Conservation (phyloP, 495 filamentous ascomycete genomes). For the Chaetomium fimeti region DNA sequence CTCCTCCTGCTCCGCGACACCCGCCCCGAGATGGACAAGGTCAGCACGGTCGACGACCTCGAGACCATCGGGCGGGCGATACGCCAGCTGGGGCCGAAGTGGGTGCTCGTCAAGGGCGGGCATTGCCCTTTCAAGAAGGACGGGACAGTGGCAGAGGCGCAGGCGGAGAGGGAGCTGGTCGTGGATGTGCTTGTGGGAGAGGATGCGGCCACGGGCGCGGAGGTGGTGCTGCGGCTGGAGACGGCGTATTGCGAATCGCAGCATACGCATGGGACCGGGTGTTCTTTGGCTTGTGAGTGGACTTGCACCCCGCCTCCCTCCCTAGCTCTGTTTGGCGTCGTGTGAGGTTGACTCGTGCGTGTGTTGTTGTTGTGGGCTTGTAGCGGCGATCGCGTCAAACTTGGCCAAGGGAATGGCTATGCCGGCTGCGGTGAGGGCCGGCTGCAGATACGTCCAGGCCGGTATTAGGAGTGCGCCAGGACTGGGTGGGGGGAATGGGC, state of each 20-base stretch:
- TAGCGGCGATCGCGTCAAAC: conserved; percentile 85
- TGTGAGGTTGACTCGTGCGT: background rate
- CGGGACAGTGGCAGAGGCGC: conserved; percentile 50
- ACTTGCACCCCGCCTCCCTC: background rate
- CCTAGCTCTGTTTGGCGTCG: background rate
- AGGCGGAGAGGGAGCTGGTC: conserved; percentile 61
- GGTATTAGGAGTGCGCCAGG: conserved; percentile 75
- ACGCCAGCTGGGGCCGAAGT: conserved; percentile 65
- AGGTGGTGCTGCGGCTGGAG: conserved; percentile 54
- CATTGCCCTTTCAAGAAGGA: conserved; percentile 77
- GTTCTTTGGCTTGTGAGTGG: conserved; percentile 78
- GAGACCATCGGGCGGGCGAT: conserved; percentile 66
- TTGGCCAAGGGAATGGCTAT: conserved; percentile 63
- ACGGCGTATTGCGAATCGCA: conserved; percentile 64
- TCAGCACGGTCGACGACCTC: conserved; percentile 58
- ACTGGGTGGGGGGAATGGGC: conserved; percentile 78
- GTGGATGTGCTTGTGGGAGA: conserved; percentile 70
- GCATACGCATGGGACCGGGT: conserved; percentile 95
- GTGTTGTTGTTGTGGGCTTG: conserved; percentile 1
- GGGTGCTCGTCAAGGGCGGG: conserved; percentile 87
- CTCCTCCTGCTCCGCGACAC: conserved; percentile 59
- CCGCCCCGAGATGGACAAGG: conserved; percentile 49
- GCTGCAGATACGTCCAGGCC: conserved; percentile 76
- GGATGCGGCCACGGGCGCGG: conserved; percentile 8
- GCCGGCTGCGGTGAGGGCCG: conserved; percentile 62